phyloP scores from a whole-genome alignment of 495 filamentous ascomycete genomes.

The Penicillium soppii region DNA sequence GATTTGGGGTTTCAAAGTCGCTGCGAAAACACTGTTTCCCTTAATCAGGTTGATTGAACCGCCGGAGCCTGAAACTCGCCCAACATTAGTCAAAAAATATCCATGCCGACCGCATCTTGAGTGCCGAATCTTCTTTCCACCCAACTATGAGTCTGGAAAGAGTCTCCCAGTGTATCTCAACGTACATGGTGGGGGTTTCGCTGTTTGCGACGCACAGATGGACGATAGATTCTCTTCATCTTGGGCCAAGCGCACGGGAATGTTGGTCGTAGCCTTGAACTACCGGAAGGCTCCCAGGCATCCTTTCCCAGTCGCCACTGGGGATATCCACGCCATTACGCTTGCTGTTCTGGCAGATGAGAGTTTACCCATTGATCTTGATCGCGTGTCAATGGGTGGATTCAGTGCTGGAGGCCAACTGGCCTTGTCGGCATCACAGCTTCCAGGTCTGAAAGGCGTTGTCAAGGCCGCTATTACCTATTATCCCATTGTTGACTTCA shows the following conservation, averaged over 20 bases:
- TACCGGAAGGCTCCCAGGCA: constrained; percentile 33
- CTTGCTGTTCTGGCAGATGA: constrained; percentile 41
- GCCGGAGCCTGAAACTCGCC: constrained; percentile 6
- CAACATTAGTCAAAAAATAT: constrained; percentile 33
- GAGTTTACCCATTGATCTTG: constrained; percentile 28
- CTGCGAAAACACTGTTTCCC: constrained; percentile 15
- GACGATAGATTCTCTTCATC: constrained; percentile 32
- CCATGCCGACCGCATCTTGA: constrained; percentile 26
- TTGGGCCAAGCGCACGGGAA: constrained; percentile 28
- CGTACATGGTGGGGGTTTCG: constrained; percentile 41
- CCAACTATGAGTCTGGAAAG: constrained; percentile 21
- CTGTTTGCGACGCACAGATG: constrained; percentile 15
- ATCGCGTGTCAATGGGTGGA: constrained; percentile 33
- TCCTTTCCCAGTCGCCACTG: constrained; percentile 27
- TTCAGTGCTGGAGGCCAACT: constrained; percentile 40
- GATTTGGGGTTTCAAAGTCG: constrained; percentile 9
- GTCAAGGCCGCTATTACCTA: constrained; percentile 30
- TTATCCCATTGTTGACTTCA: constrained; percentile 35
- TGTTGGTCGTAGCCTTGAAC: constrained; percentile 34
- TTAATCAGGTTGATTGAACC: constrained; percentile 6
- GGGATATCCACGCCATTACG: constrained; percentile 24
- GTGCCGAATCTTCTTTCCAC: constrained; percentile 35
- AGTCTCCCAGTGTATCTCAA: constrained; percentile 33
- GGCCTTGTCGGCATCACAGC: constrained; percentile 25
- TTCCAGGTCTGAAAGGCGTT: constrained; percentile 23